Evolutionary conservation across 1,284 basidiomycete species (phyloP), one percentile per base, ranked within the genome.

Genomic region (Rhodotorula glutinis): DNA sequence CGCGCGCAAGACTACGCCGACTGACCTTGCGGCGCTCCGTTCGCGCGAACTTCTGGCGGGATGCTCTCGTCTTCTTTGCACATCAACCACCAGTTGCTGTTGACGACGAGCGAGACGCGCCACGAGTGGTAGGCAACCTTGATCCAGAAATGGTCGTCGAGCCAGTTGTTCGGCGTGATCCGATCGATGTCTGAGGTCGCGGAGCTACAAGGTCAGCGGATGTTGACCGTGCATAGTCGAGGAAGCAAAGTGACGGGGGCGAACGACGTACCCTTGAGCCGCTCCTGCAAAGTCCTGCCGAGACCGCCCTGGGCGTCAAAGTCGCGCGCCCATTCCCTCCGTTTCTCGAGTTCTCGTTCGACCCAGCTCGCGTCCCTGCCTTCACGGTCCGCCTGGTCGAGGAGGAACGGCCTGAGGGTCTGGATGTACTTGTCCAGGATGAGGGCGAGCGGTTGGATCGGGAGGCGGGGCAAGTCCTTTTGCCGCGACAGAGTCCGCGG

Each of bases 1-100:
- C 19, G 43, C 33, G 29, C 3, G 13, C 11, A 25, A 4, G 46
- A 46, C 8, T 23, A 0, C 10, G 5, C 13, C 4, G 11, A 52
- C 65, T 19, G 41, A 74, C 78, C 65, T 30, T 68, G 62, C 64
- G 73, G 29, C 4, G 70, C 71, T 10, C 68, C 60, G 21, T 66
- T 57, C 23, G 56, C 63, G 63, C 74, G 60, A 49, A 76, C 29
- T 66, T 68, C 56, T 65, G 71, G 11, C 66, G 83, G 82, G 61
- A 83, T 81, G 65, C 75, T 76, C 21, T 79, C 74, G 76, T 86
- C 84, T 53, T 82, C 78, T 46, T 79, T 78, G 77, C 94, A 90
- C n/a, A 91, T 83, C 53, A 97, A 82, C 94, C 94, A 98, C 94
- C 94, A 98, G 77, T 98, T 97, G 14, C 92, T 95, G 80, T 98